Base-by-base conservation (phyloP, 1,284 basidiomycete genomes). In the Hymenochaete sp. region DNA sequence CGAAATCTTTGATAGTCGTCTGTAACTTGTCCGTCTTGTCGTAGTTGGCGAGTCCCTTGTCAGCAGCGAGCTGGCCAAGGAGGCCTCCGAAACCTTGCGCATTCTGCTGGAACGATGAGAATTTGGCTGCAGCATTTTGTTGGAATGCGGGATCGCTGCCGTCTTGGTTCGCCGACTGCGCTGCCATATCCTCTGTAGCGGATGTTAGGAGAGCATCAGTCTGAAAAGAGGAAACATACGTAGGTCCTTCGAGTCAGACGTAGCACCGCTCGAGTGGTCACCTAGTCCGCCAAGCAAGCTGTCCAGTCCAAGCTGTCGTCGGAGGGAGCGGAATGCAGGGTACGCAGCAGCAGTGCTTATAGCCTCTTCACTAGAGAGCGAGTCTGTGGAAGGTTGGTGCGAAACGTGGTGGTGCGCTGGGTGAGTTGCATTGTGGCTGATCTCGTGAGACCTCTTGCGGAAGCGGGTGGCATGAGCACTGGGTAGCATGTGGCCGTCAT, bases 1-100 rank as follows among this genome's bases (percentile, higher is more conserved):
- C 56, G 3, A 68, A 33, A 16, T 69, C 55, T 57, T 78, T 79
- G 41, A 82, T 49, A 13, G 71, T 26, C 1, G 60, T 70, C 55
- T 81, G 70, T 2, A 77, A 28, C 18, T 61, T 56, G 52, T 71
- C 62, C 19, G 56, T 57, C 3, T 48, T 45, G 56, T 81, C 67
- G 55, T 74, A 77, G 60, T 73, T 67, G n/a, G 62, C 70, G 27
- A 75, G 63, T 11, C 77, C 76, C 47, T 72, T 73, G 53, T 71
- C 66, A 7, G 63, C 57, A 16, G 57, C 62, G 11, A 70, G 58
- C 28, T 63, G 54, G 7, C 47, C 58, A 27, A 75, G 60, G 36
- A 60, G 53, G 38, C 44, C 54, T 2, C 19, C 22, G 13, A 48
- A 66, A 10, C 57, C 62, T 3, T 54, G 52, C 37, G 73, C 54